These are phyloP conservation scores for Paraphaeosphaeria minitans DNA, from an alignment of 2,329 filamentous ascomycete species.

Conservation along the genomic window DNA sequence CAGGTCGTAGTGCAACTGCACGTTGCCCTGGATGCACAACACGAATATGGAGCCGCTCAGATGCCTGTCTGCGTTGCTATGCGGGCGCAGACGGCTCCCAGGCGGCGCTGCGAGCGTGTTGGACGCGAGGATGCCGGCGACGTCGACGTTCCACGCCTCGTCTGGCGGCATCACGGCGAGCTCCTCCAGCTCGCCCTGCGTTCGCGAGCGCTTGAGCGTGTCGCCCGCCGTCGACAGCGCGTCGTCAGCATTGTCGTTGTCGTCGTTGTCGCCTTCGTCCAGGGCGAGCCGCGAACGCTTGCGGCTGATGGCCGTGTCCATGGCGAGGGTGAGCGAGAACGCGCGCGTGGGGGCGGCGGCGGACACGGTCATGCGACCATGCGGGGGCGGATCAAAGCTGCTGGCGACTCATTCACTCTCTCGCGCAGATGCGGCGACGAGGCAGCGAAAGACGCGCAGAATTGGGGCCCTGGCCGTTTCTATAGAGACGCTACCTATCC, in stretches of 20 bases:
- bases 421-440: slow-evolving; percentile 6
- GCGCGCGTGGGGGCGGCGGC: slow-evolving; percentile 12
- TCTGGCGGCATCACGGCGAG: slow-evolving; percentile 33
- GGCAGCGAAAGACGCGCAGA: slow-evolving; percentile 1
- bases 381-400: slow-evolving; percentile 13
- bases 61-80: slow-evolving; percentile 36
- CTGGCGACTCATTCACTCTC: not conserved
- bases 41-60: slow-evolving; percentile 29
- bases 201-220: slow-evolving; percentile 42
- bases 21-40: slow-evolving; percentile 43
- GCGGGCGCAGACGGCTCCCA: slow-evolving; percentile 25
- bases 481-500: slow-evolving; percentile 24
- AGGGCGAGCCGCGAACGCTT: slow-evolving; percentile 41
- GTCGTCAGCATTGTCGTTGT: slow-evolving; percentile 11
- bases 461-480: slow-evolving; percentile 21
- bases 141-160: slow-evolving; percentile 42
- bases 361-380: slow-evolving; percentile 20
- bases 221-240: slow-evolving; percentile 12
- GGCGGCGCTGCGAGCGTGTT: slow-evolving; percentile 25
- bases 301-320: slow-evolving; percentile 37
- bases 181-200: slow-evolving; percentile 44
- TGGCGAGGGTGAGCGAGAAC: slow-evolving; percentile 26
- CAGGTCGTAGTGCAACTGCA: slow-evolving; percentile 43
- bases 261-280: slow-evolving; percentile 32
- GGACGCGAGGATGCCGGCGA: slow-evolving; percentile 37